Evolutionary conservation across 2,329 filamentous ascomycete genomes (phyloP), one percentile per base, ranked within the genome.

Genomic region (Davidsoniella australis): DNA sequence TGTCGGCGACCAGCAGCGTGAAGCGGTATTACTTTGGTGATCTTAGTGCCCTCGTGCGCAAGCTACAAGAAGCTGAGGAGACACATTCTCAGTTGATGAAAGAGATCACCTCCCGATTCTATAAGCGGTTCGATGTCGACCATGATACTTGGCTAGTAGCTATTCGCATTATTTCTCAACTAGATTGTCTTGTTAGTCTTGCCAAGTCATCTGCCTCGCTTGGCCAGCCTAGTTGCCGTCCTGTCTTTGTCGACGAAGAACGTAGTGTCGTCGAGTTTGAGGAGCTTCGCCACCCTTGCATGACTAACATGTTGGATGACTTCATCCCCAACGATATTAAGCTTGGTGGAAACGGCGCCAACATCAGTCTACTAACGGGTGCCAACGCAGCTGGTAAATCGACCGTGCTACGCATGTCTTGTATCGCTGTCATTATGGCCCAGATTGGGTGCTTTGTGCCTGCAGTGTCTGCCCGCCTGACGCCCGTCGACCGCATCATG

Each of bases 351-450:
- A 70, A 80, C 8, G 70, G 73, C 6, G 71, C 86, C 48, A 95
- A 89, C 58, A 89, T 98, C 57, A 87, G 85, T 57, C 70, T 98
- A 26, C 74, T 98, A 38, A 98, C 91, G 1, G 91, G 91, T 61
- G 91, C 91, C 53, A 98, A 98, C 60, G 91, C 91, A 7, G 91
- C 91, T 45, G 91, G 91, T 60, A 98, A 98, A 67, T 96, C 91
- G 1, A 98, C 91, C 1, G 78, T 98, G 41, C 73, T 98, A 29
- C 79, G 91, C 60, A 96, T 96, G 91, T 93, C 89, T 2, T 98
- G 91, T 59, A 79, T 91, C 44, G 91, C 91, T 0, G 89, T 95
- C 45, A 96, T 98, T 57, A 88, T 98, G 77, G 91, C 91, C 0
- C 91, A 98, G 61, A 82, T 98, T 26, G 91, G 91, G 49, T 95